A percentile compares a stretch with the other conserved stretches of the same genome.
phyloP scores from a whole-genome alignment of 352 stramenopile species.

The Globisporangium takayamanum region DNA sequence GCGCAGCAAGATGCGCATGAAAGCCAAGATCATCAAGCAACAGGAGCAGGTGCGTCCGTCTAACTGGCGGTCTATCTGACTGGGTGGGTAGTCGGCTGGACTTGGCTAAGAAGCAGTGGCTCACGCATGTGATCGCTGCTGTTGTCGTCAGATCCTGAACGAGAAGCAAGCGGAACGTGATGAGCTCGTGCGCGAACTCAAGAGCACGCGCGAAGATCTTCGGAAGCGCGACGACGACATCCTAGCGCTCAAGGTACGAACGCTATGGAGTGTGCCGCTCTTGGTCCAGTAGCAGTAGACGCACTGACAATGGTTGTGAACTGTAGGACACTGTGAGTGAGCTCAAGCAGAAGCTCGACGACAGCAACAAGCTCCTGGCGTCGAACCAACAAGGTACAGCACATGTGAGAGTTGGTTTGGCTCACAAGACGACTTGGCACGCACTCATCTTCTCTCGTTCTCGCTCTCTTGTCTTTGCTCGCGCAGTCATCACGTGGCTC shows the following conservation, averaged over 20 bases:
- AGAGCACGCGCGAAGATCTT: constrained; percentile 59
- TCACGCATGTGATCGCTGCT: neutral
- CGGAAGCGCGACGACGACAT: constrained; percentile 68
- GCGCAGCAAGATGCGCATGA: constrained; percentile 81
- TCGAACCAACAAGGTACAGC: constrained; percentile 85
- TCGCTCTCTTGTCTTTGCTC: neutral
- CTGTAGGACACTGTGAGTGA: constrained; percentile 55
- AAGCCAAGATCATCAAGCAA: constrained; percentile 87
- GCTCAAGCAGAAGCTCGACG: constrained; percentile 78
- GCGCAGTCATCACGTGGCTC: constrained; percentile 81
- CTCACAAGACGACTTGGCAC: neutral
- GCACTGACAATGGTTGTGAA: neutral
- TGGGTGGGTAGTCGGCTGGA: neutral
- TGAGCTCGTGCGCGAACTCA: constrained; percentile 52
- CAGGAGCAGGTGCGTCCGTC: constrained; percentile 57
- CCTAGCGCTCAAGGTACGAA: constrained; percentile 40
- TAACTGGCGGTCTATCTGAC: neutral
- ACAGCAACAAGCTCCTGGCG: constrained; percentile 82
- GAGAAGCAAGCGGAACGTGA: constrained; percentile 75
- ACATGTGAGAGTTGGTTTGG: neutral
- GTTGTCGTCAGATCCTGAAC: constrained; percentile 42
- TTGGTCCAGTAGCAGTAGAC: neutral
- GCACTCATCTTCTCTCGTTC: neutral
- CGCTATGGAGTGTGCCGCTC: neutral
- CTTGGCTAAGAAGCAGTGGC: neutral